Base-by-base conservation (phyloP, 164 flowering plant species). In the Litsea cubeba region DNA sequence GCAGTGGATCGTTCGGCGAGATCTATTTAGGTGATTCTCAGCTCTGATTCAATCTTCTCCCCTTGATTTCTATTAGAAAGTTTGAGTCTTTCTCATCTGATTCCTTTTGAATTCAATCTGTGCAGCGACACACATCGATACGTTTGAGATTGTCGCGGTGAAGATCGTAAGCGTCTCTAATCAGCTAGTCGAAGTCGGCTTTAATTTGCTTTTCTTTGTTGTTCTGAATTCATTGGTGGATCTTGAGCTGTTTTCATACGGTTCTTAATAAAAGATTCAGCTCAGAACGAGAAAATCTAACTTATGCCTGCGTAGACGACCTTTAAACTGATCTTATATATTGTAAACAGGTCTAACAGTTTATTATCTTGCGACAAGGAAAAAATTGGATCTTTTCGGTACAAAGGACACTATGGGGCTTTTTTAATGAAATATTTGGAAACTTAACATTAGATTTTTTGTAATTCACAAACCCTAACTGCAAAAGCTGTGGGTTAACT, bases 1-100 rank as follows among this genome's bases (percentile, higher is more conserved):
- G 97, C 14, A 91, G 97, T 66, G 97, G 97, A 82, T 95, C 97
- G 18, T 95, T 95, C 79, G 99, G 97, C 3, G 93, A 93, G 87
- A 93, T 95, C 70, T 88, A 73, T 74, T 91, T 93, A 40, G 98
- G 99, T 95, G 17, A 35, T 46, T 54, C 30, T 32, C 35, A 40
- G 2, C 46, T 40, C 10, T 30, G 35, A 30, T 40, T 40, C 46
- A 5, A 8, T 40, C 10, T 5, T 8, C 10, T 40, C 46, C 8
- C 10, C 46, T 40, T 40, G 46, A 15, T 18, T 40, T 32, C 11
- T 26, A 18, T 54, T 71, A 24, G 40, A 60, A 12, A 72, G 57
- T 63, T 62, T 25, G 49, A 15, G 60, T 3, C 60, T 54, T 54
- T 7, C 11, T 40, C 46, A 8, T 40, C 46, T 40, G 11, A 40